A percentile compares a stretch with the other conserved stretches of the same genome.
Conservation (phyloP, 345 rosid species). For the Excoecaria agallocha region DNA sequence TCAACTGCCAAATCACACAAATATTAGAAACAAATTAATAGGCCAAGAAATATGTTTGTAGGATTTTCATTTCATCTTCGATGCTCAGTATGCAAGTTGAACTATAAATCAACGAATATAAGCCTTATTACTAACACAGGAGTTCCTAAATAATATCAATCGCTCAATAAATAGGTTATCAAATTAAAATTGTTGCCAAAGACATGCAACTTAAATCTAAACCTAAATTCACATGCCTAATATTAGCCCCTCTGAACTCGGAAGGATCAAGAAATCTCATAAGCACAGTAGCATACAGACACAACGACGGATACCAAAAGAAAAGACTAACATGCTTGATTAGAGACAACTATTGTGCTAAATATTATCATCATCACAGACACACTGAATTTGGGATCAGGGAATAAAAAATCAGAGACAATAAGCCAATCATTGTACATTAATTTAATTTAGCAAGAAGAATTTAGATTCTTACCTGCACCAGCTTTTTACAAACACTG, state of each 20-base stretch:
- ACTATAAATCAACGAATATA: neutral
- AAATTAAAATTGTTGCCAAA: neutral
- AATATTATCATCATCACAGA: neutral
- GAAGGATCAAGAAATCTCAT: neutral
- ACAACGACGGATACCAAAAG: neutral
- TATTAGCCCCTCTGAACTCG: too few species aligned
- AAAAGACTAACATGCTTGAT: neutral
- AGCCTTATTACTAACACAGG: neutral
- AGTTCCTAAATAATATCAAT: neutral
- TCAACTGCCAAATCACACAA: slow-evolving; percentile 44
- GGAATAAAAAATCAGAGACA: neutral
- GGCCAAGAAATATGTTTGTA: neutral
- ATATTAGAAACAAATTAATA: neutral
- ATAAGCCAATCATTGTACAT: neutral
- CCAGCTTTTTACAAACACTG: slow-evolving; percentile 85
- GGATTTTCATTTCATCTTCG: neutral
- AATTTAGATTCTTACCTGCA: slow-evolving; percentile 47
- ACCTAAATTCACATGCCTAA: neutral
- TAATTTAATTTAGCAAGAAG: neutral
- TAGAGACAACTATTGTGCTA: neutral
- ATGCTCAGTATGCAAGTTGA: neutral
- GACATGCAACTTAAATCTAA: neutral
- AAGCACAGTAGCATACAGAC: neutral
- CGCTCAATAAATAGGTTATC: too few species aligned
- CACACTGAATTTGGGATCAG: neutral